phyloP scores from a whole-genome alignment of 306 rosid species.

The Malus domestica region ASM211411v1 NC_041792.1:31032907-31033406 shows the following conservation, averaged over 20 bases:
- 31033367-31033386: slow-evolving; percentile 36
- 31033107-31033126: slow-evolving; percentile 62
- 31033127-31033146: slow-evolving; percentile 42
- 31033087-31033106: slow-evolving; percentile 60
- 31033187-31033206: slow-evolving; percentile 53
- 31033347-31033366: slow-evolving; percentile 34
- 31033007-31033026: too few species aligned
- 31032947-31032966: slow-evolving; percentile 47
- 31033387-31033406: slow-evolving; percentile 20
- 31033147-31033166: slow-evolving; percentile 38
- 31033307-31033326: slow-evolving; percentile 19
- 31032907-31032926: slow-evolving; percentile 36
- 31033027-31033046: too few species aligned
- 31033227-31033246: slow-evolving; percentile 25
- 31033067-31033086: slow-evolving; percentile 69
- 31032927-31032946: slow-evolving; percentile 39
- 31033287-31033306: slow-evolving; percentile 13
- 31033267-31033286: background rate
- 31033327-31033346: slow-evolving; percentile 28
- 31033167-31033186: slow-evolving; percentile 46
- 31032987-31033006: background rate
- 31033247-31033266: background rate
- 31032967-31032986: slow-evolving; percentile 55
- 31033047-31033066: slow-evolving; percentile 11
- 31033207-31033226: slow-evolving; percentile 32